These are phyloP conservation scores for Acer saccharum DNA, from an alignment of 345 rosid genomes.

Conservation along the genomic window DNA sequence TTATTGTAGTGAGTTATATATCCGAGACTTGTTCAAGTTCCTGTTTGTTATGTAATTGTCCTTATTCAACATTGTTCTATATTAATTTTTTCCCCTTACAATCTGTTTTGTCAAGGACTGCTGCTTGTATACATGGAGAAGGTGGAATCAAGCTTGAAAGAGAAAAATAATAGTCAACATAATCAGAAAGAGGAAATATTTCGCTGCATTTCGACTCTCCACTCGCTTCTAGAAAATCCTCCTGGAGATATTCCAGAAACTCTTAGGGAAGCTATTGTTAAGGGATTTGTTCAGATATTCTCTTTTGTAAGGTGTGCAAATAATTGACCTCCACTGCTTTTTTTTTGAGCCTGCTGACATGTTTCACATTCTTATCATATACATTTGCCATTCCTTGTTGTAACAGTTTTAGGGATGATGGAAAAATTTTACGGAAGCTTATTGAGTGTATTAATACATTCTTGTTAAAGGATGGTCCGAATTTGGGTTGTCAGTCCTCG, in stretches of 20 bases:
- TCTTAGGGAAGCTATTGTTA: conserved; percentile 61
- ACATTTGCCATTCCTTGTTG: conserved; percentile 16
- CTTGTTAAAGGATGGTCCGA: conserved; percentile 89
- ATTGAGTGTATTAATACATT: conserved; percentile 75
- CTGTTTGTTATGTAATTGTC: conserved; percentile 16
- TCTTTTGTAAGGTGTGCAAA: conserved; percentile 57
- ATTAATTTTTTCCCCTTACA: conserved; percentile 16
- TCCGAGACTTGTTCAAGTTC: conserved; percentile 13
- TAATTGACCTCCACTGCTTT: conserved; percentile 18
- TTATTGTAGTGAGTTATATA: conserved; percentile 61
- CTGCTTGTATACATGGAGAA: conserved; percentile 70
- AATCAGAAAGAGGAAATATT: conserved; percentile 75
- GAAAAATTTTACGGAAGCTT: conserved; percentile 88
- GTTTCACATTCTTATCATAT: conserved; percentile 14
- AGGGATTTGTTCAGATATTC: conserved; percentile 72
- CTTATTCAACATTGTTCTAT: conserved; percentile 6
- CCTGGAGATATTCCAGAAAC: conserved; percentile 82
- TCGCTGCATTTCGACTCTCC: conserved; percentile 66
- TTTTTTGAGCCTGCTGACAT: conserved; percentile 15
- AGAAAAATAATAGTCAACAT: conserved; percentile 48
- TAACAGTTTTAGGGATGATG: conserved; percentile 73
- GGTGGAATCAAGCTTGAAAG: conserved; percentile 56
- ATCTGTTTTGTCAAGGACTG: conserved; percentile 51
- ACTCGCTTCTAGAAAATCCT: conserved; percentile 82
- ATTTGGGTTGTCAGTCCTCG: conserved; percentile 64